Evolutionary conservation across 768 basidiomycete species (phyloP).

Genomic region (Royoungia palumana): DNA sequence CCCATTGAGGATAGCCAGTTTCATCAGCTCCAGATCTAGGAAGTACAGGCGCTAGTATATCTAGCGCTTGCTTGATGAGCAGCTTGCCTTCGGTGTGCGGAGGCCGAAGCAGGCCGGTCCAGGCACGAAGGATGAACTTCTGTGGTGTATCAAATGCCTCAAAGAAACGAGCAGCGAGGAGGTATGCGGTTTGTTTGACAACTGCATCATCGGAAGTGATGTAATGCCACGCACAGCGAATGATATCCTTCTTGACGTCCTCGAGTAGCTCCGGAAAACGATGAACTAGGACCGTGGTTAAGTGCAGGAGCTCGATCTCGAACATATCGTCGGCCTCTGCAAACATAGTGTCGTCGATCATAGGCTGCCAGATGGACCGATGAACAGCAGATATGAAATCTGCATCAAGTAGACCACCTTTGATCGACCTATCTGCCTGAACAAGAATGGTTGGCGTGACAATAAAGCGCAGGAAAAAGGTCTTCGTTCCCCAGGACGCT

Average conservation of each 20-base stretch:
- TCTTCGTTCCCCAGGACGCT: slow-evolving; percentile 72
- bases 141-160: slow-evolving; percentile 82
- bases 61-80: slow-evolving; percentile 80
- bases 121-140: slow-evolving; percentile 88
- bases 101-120: slow-evolving; percentile 83
- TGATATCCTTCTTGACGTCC: slow-evolving; percentile 85
- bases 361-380: slow-evolving; percentile 76
- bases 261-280: slow-evolving; percentile 76
- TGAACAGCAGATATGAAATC: slow-evolving; percentile 71
- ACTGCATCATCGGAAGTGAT: slow-evolving; percentile 83
- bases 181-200: slow-evolving; percentile 89
- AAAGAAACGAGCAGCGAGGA: slow-evolving; percentile 90
- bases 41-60: slow-evolving; percentile 81
- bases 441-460: slow-evolving; percentile 84
- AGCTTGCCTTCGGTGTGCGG: slow-evolving; percentile 75
- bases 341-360: slow-evolving; percentile 53
- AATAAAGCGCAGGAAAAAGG: slow-evolving; percentile 74
- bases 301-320: slow-evolving; percentile 85
- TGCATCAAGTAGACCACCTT: slow-evolving; percentile 63
- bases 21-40: slow-evolving; percentile 59
- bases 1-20: slow-evolving; percentile 73
- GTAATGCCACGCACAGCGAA: slow-evolving; percentile 90
- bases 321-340: slow-evolving; percentile 74
- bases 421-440: slow-evolving; percentile 56
- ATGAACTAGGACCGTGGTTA: slow-evolving; percentile 87